Evolutionary conservation across 192 early-diverging fungal species (phyloP), one percentile per base, ranked within the genome.

Genomic region (Coemansia erecta): DNA sequence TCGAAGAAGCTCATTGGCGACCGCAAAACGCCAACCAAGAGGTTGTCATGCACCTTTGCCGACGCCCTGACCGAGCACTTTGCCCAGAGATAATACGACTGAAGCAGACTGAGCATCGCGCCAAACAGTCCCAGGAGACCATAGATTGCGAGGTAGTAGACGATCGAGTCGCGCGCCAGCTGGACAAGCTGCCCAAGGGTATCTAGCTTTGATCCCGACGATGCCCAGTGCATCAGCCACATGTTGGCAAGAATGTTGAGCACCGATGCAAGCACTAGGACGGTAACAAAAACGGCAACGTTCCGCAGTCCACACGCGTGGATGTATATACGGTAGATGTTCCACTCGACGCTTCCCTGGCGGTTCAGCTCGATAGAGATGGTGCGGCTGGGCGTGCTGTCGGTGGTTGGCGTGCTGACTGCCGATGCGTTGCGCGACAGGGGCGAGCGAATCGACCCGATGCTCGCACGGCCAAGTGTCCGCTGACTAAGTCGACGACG

Each of bases 1-100:
- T 92, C 88, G 60, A 88, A 90, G 72, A 97, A 94, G 3, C 74
- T 77, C 48, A 87, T 83, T 11, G 92, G 92, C 2, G 92, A 85
- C 7, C 87, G 68, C 59, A 94, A 52, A 21, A 95, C 82, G 37
- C 84, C 77, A 14, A 61, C 37, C 21, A 93, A 67, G 39, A 92
- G 85, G 24, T 73, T 80, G 13, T 84, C 73, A 77, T 98, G 95
- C 8, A 94, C 69, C 2, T 58, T 70, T 0, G 57, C 52, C 14
- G 80, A 81, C 0, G 73, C 80, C 10, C 86, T 81, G 66, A 95
- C 92, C 21, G 87, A 92, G 67, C 94, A 96, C 24, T 71, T 81
- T 8, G 94, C 85, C 88, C 92, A 95, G 24, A 92, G 85, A 56
- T 90, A 74, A 44, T 95, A 74, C 11, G 86, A 84, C 72, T 95